Conservation (phyloP, 192 early-diverging fungal genomes). For the Umbelopsis sp. region DNA sequence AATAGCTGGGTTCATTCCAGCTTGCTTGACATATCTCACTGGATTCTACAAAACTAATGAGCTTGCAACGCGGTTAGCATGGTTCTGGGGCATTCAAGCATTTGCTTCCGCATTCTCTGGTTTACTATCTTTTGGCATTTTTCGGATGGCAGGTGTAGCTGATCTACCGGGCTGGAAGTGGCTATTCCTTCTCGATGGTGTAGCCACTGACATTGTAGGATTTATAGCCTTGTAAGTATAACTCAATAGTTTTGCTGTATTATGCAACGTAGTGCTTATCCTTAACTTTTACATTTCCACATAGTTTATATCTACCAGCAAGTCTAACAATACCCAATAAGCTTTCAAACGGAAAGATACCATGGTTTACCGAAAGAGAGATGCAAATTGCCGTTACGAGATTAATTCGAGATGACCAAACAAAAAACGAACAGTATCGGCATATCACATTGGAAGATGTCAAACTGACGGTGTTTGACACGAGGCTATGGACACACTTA, state of each 20-base stretch:
- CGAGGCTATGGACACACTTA: constrained; percentile 29
- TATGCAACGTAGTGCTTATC: not conserved
- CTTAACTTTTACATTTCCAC: not conserved
- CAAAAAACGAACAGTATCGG: constrained; percentile 42
- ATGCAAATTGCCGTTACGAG: constrained; percentile 59
- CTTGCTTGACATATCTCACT: constrained; percentile 45
- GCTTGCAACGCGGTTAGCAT: constrained; percentile 49
- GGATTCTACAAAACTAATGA: constrained; percentile 54
- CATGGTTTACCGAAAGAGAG: constrained; percentile 54
- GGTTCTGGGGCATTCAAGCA: constrained; percentile 53
- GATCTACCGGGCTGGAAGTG: constrained; percentile 65
- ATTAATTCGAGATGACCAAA: constrained; percentile 58
- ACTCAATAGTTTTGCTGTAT: not conserved
- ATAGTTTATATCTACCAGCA: constrained; percentile 53
- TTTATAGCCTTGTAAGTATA: constrained; percentile 42
- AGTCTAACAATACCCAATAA: constrained; percentile 39
- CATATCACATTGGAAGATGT: constrained; percentile 12
- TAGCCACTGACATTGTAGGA: constrained; percentile 53
- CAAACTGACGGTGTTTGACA: constrained; percentile 7
- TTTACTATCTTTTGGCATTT: constrained; percentile 59
- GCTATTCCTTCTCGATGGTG: constrained; percentile 66
- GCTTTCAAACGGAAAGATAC: constrained; percentile 33
- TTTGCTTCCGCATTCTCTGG: constrained; percentile 57
- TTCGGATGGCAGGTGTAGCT: constrained; percentile 51
- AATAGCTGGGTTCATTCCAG: constrained; percentile 36